phyloP scores from a whole-genome alignment of 139 green algal species.

The Chlorella sp. region DNA sequence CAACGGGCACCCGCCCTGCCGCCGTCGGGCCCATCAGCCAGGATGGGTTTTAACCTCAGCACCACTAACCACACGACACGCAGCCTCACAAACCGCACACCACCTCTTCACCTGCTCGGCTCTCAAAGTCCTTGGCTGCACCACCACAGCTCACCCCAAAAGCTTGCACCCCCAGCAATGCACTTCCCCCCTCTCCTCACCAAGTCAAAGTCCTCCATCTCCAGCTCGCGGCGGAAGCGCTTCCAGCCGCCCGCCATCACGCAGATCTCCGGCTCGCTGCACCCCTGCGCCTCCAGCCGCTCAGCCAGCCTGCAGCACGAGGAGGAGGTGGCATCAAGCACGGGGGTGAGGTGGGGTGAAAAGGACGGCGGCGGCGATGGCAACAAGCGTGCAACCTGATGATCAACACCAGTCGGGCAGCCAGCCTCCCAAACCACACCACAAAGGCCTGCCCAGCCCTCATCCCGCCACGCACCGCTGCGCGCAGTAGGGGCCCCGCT shows the following conservation, averaged over 20 bases:
- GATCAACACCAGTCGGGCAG: neutral
- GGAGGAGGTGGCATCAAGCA: too few species aligned
- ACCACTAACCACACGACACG: too few species aligned
- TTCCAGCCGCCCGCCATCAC: constrained; percentile 31
- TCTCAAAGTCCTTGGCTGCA: too few species aligned
- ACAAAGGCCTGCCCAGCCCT: neutral
- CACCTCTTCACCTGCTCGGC: too few species aligned
- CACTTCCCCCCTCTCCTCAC: neutral
- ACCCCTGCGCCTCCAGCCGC: neutral
- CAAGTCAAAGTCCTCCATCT: constrained; percentile 9
- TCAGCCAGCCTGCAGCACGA: constrained; percentile 16
- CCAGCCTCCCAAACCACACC: neutral
- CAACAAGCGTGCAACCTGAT: neutral
- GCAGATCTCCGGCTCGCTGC: constrained; percentile 6
- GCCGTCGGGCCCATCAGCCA: too few species aligned
- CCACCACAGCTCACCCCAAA: too few species aligned
- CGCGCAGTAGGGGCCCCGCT: constrained; percentile 38
- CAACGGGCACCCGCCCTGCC: too few species aligned
- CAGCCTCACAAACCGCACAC: too few species aligned
- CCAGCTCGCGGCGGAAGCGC: constrained; percentile 23
- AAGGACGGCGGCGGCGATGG: neutral
- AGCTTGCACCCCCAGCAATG: too few species aligned
- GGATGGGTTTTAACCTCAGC: too few species aligned
- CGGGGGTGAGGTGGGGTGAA: neutral
- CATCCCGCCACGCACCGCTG: constrained; percentile 6